Evolutionary conservation across 495 filamentous ascomycete genomes (phyloP).

Genomic region (Polyplosphaeria fusca): DNA sequence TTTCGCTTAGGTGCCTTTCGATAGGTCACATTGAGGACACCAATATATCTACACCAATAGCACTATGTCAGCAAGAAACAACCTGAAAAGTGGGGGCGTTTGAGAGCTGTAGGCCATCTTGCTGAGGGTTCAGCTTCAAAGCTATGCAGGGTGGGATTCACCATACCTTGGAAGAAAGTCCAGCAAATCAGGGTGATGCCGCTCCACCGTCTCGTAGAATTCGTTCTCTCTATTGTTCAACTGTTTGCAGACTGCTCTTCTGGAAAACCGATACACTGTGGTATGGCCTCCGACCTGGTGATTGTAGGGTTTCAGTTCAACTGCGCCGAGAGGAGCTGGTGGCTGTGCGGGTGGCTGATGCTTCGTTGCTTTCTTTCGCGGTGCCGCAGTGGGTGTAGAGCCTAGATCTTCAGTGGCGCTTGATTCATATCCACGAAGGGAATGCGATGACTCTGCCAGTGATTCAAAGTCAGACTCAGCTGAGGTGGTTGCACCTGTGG

Average conservation of each 20-base stretch:
- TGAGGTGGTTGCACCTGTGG: conserved; percentile 22
- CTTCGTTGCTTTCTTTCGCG: conserved; percentile 17
- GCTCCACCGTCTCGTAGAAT: conserved; percentile 95
- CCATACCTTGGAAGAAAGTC: conserved; percentile 88
- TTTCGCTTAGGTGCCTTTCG: conserved; percentile 73
- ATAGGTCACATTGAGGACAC: conserved; percentile 94
- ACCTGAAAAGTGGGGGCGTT: conserved; percentile 13
- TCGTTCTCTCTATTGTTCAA: conserved; percentile 96
- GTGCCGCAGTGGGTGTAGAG: conserved; percentile 59
- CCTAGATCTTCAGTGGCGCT: conserved; percentile 58
- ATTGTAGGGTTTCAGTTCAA: conserved; percentile 93
- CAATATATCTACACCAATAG: conserved; percentile 72
- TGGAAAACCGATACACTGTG: conserved; percentile 92
- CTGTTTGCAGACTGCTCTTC: conserved; percentile 93
- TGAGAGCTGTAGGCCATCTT: conserved; percentile 26
- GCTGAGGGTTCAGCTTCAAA: conserved; percentile 43
- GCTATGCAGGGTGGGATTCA: conserved; percentile 31
- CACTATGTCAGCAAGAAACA: conserved; percentile 37
- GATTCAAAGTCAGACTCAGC: conserved; percentile 61
- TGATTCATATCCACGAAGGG: conserved; percentile 49
- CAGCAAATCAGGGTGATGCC: conserved; percentile 80
- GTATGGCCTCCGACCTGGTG: conserved; percentile 97
- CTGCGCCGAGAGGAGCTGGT: conserved; percentile 73
- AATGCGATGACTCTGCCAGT: conserved; percentile 53
- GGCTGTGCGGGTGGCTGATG: conserved; percentile 7